Percentiles rank a stretch among this genome's conserved stretches.
These are phyloP conservation scores for Mycena galopus DNA, from an alignment of 768 basidiomycete species.

Conservation along the genomic window DNA sequence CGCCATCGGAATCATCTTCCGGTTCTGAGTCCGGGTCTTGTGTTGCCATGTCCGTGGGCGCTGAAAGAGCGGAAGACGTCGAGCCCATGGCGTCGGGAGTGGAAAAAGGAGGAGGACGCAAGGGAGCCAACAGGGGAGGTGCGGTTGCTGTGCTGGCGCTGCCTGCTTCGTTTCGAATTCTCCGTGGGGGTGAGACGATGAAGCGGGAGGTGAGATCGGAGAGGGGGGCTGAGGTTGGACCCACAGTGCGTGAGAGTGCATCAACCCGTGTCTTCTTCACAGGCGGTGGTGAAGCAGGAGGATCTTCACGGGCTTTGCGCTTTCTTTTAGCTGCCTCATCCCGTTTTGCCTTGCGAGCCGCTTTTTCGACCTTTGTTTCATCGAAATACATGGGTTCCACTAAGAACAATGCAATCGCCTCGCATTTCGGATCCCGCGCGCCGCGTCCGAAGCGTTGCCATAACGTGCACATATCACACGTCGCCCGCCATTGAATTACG, in stretches of 20 bases:
- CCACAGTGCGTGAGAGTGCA: neutral
- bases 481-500: neutral
- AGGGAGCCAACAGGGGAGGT: neutral
- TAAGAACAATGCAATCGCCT: neutral
- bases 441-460: neutral
- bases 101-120: neutral
- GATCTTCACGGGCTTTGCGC: conserved; percentile 11
- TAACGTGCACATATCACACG: neutral
- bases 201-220: neutral
- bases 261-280: conserved; percentile 1
- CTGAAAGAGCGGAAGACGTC: too few species aligned
- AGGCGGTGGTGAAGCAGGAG: neutral
- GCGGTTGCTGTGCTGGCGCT: too few species aligned
- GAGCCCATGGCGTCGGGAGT: neutral
- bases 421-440: neutral
- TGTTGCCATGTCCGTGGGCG: too few species aligned
- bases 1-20: neutral
- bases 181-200: conserved; percentile 7
- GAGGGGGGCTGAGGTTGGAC: neutral
- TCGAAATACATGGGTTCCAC: neutral
- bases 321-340: neutral
- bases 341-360: neutral
- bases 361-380: neutral
- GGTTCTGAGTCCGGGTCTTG: neutral
- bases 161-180: too few species aligned